Evolutionary conservation across 148 eudicot genomes (phyloP).

Genomic region (Arctostaphylos glauca): DNA sequence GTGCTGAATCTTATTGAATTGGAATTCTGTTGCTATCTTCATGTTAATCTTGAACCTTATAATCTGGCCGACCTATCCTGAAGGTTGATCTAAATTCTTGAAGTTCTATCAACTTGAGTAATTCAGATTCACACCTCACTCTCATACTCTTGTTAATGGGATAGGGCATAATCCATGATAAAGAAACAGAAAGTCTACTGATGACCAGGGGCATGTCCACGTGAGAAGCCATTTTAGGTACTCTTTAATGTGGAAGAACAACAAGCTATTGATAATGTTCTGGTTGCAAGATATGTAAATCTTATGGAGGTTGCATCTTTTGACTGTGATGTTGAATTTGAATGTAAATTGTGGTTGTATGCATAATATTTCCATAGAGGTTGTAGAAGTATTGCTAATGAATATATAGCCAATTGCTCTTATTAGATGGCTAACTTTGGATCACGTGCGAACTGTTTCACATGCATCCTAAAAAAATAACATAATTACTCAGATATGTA

Average conservation of each 20-base stretch:
- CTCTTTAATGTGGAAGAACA: slow-evolving; percentile 1
- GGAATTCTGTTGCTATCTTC: background rate
- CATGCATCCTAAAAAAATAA: background rate
- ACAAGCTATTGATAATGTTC: background rate
- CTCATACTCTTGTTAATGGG: background rate
- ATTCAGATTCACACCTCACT: background rate
- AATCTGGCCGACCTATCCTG: background rate
- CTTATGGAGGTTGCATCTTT: background rate
- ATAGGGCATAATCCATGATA: background rate
- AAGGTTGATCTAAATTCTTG: background rate
- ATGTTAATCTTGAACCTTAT: background rate
- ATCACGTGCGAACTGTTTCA: background rate
- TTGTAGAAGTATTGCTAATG: background rate
- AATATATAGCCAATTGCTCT: background rate
- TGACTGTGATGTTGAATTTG: background rate
- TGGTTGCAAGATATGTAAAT: background rate
- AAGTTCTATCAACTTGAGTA: background rate
- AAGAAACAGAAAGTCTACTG: background rate
- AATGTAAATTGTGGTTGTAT: background rate
- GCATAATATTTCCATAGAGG: background rate
- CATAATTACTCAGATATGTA: background rate
- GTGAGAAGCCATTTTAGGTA: background rate
- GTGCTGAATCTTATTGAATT: background rate
- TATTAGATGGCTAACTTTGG: background rate
- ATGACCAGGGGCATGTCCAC: background rate